Base-by-base conservation (phyloP, 768 basidiomycete genomes). In the Cystobasidium tubakii region DNA sequence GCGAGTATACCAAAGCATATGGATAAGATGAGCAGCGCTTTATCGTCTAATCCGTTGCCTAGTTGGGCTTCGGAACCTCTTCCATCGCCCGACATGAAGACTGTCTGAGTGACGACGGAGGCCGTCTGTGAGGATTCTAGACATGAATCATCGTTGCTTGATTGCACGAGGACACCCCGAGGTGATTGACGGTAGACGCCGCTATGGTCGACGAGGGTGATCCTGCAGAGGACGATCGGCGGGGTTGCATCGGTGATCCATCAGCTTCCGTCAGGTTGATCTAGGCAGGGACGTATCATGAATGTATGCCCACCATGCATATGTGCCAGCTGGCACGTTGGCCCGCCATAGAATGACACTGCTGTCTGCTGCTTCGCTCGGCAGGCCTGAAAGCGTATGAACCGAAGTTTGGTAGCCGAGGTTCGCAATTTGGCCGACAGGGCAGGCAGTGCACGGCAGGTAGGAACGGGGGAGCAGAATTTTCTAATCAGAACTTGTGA, bases 161-260 rank as follows among this genome's bases (percentile, higher is more conserved):
- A 19, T 21, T 42, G 12, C 10, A 71, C 69, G 13, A 71, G 10
- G 15, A 55, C 53, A 31, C 54, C 54, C 21, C 29, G 31, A 23
- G 53, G 50, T 13, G 55, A 21, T 36, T 71, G 69, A 9, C 42
- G n/a, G 54, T 71, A 71, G 21, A 27, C 27, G 25, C 69, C 69
- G 17, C 27, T 33, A 31, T 71, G 69, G 55, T 71, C 69, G 21
- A 71, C 34, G 54, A 71, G 54, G 31, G 69, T 71, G 27, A 71
- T 71, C 69, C 69, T 71, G 54, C n/a, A 34, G 10, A 63, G 62
- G 27, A 36, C 27, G 34, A 36, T 25, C 3, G 65, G 31, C 4
- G 43, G 10, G 23, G 33, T 23, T 10, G 65, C n/a, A n/a, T 66
- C 31, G 23, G 65, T 33, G n/a, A 21, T 36, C 34, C 4, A 60